Percentiles rank a stretch among this genome's conserved stretches.
Conservation (phyloP, 805 yeast species). For the Sungouiozyma intestinalis region DNA sequence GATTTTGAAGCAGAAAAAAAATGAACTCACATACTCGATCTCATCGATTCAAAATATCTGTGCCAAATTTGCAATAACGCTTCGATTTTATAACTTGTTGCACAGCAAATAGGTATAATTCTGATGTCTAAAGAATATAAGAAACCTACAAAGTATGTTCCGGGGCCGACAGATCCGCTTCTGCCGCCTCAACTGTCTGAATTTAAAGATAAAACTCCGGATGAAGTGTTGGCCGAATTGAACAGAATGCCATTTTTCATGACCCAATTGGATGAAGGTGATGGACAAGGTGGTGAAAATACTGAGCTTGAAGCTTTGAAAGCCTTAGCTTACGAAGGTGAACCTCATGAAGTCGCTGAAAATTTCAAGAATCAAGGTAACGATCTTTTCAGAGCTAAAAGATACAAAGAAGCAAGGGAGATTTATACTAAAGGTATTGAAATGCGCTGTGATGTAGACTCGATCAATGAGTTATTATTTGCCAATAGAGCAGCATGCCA, state of each 20-base stretch:
- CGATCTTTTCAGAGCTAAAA: constrained; percentile 63
- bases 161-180: constrained; percentile 52
- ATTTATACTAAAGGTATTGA: constrained; percentile 74
- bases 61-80: too few relatives aligned
- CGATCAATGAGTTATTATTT: constrained; percentile 51
- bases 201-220: constrained; percentile 49
- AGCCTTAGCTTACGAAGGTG: constrained; percentile 91
- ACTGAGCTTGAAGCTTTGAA: constrained; percentile 74
- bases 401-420: constrained; percentile 66
- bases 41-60: background rate
- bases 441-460: constrained; percentile 47
- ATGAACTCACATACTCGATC: background rate
- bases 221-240: constrained; percentile 66
- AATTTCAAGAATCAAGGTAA: constrained; percentile 92
- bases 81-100: background rate
- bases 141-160: constrained; percentile 33
- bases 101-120: background rate
- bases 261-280: constrained; percentile 72
- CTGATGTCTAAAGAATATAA: constrained; percentile 13
- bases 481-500: constrained; percentile 89
- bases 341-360: constrained; percentile 81
- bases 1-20: background rate
- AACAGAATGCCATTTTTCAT: constrained; percentile 87
- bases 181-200: constrained; percentile 78
- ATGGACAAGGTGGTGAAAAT: constrained; percentile 69